phyloP scores from a whole-genome alignment of 192 early-diverging fungal genomes.

The Backusella tuberculispora region DNA sequence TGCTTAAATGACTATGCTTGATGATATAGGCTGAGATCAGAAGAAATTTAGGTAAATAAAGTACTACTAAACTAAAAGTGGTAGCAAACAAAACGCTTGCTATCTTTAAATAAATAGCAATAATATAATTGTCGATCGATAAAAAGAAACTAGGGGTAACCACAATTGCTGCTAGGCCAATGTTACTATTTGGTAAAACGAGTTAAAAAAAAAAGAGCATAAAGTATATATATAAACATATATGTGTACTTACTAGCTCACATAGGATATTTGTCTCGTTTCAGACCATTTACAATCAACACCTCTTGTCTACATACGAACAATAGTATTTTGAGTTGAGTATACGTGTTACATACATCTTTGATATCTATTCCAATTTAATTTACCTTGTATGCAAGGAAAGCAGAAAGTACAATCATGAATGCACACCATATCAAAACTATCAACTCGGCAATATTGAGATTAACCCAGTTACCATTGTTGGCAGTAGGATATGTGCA shows the following conservation, averaged over 20 bases:
- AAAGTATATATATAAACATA: no score
- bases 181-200: conserved; percentile 19
- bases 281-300: conserved; percentile 52
- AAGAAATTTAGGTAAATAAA: conserved; percentile 26
- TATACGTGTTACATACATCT: background rate
- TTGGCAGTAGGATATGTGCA: conserved; percentile 33
- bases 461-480: conserved; percentile 21
- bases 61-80: conserved; percentile 20
- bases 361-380: conserved; percentile 20
- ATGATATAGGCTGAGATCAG: background rate
- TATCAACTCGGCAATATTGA: conserved; percentile 35
- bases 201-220: background rate
- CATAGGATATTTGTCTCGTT: conserved; percentile 50
- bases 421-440: conserved; percentile 14
- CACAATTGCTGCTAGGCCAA: conserved; percentile 18
- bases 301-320: conserved; percentile 40
- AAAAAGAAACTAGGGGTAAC: conserved; percentile 27
- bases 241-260: conserved; percentile 50
- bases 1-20: background rate
- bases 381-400: conserved; percentile 48
- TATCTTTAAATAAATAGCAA: conserved; percentile 26
- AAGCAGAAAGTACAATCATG: conserved; percentile 27
- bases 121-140: conserved; percentile 13
- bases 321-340: conserved; percentile 33
- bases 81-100: conserved; percentile 23